Evolutionary conservation across 306 rosid genomes (phyloP).

Genomic region (Glycine soja): DNA sequence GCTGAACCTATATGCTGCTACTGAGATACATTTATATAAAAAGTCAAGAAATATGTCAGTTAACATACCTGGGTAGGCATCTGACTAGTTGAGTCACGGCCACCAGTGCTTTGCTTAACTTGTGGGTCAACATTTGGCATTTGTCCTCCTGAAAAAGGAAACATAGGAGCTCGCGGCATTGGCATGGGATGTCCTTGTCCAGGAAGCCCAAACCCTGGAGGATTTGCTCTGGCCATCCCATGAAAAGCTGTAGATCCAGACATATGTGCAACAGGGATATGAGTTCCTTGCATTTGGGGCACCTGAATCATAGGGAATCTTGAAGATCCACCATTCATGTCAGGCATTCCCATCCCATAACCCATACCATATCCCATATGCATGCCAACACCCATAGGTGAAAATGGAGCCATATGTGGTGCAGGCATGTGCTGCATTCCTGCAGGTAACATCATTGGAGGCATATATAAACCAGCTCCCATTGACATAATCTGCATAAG

Average conservation of each 20-base stretch:
- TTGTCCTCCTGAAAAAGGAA: conserved; percentile 64
- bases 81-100: conserved; percentile 57
- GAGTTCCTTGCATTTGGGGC: conserved; percentile 84
- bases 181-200: conserved; percentile 74
- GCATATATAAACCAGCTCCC: conserved; percentile 94
- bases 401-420: conserved; percentile 74
- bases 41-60: conserved; percentile 20
- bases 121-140: conserved; percentile 56
- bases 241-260: conserved; percentile 65
- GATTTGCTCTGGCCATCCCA: conserved; percentile 73
- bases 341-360: conserved; percentile 80
- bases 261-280: conserved; percentile 64
- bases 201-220: conserved; percentile 74
- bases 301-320: conserved; percentile 76
- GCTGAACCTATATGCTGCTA: neutral
- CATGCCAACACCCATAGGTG: conserved; percentile 81
- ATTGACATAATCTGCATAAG: conserved; percentile 88
- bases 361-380: conserved; percentile 85
- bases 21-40: neutral
- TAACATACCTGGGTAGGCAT: conserved; percentile 65
- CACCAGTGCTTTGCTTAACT: conserved; percentile 53
- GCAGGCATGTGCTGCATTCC: conserved; percentile 87
- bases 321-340: conserved; percentile 70
- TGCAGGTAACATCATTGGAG: conserved; percentile 79
- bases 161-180: conserved; percentile 58